Evolutionary conservation across 2,329 filamentous ascomycete genomes (phyloP).

Genomic region (Beauveria sp.): DNA sequence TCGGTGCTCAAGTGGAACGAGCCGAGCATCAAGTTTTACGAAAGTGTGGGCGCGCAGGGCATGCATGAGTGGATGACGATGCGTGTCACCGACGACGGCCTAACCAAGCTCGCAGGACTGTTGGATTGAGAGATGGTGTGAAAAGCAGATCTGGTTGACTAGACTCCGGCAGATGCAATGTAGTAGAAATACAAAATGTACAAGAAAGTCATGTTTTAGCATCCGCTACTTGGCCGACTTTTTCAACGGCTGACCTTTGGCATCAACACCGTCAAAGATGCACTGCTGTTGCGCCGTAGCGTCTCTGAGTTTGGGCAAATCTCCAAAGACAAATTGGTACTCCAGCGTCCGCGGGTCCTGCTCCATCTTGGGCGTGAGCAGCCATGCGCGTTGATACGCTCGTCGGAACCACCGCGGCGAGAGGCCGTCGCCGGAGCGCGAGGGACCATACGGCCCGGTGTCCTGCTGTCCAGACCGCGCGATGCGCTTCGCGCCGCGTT

Average conservation of each 20-base stretch:
- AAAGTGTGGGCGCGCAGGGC: slow-evolving; percentile 56
- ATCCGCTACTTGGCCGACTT: neutral
- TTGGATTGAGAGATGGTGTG: slow-evolving; percentile 16
- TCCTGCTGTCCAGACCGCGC: slow-evolving; percentile 29
- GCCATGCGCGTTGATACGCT: slow-evolving; percentile 40
- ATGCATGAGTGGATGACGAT: slow-evolving; percentile 70
- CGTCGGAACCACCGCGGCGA: slow-evolving; percentile 38
- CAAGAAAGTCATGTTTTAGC: neutral
- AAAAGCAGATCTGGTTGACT: neutral
- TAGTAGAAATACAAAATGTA: slow-evolving; percentile 1
- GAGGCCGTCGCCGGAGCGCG: slow-evolving; percentile 24
- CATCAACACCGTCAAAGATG: slow-evolving; percentile 42
- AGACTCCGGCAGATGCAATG: neutral
- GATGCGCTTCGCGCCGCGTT: slow-evolving; percentile 15
- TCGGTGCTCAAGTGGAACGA: slow-evolving; percentile 88
- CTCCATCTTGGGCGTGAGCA: slow-evolving; percentile 35
- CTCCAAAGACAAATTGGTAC: slow-evolving; percentile 41
- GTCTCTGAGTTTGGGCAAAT: slow-evolving; percentile 18
- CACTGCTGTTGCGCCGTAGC: slow-evolving; percentile 28
- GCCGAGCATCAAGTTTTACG: slow-evolving; percentile 82
- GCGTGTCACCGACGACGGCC: slow-evolving; percentile 60
- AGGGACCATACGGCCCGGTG: slow-evolving; percentile 29
- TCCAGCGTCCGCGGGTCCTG: slow-evolving; percentile 22
- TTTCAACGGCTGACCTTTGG: slow-evolving; percentile 16
- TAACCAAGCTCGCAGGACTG: slow-evolving; percentile 51